A percentile compares a stretch with the other conserved stretches of the same genome.
Conservation (phyloP, 139 green algal genomes). For the Micractinium sp. region DNA sequence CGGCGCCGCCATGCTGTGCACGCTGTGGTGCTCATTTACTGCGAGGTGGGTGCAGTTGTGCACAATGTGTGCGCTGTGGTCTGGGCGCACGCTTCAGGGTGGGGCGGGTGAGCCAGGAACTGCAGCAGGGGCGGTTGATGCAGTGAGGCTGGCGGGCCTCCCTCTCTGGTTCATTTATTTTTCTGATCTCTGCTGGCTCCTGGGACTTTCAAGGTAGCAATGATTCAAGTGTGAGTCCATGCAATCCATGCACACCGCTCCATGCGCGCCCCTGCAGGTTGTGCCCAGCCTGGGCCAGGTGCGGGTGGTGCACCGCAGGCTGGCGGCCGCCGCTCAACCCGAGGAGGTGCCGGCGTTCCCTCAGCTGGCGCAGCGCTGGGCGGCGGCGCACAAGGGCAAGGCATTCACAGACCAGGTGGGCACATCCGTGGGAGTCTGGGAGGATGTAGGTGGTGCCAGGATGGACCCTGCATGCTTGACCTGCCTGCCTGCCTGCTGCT, state of each 20-base stretch:
- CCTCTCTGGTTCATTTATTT: neutral
- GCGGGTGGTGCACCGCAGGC: slow-evolving; percentile 30
- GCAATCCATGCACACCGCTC: too few relatives aligned
- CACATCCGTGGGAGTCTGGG: neutral
- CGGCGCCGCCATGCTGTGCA: neutral
- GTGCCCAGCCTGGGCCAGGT: slow-evolving; percentile 56
- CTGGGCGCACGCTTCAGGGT: too few relatives aligned
- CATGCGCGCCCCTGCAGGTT: slow-evolving; percentile 26
- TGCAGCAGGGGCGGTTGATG: neutral
- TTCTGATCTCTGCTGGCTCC: too few relatives aligned
- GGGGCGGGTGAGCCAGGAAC: too few relatives aligned
- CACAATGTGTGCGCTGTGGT: too few relatives aligned
- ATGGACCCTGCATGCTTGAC: too few relatives aligned
- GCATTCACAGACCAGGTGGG: slow-evolving; percentile 47
- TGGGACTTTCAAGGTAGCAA: too few relatives aligned
- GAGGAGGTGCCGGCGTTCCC: slow-evolving; percentile 12
- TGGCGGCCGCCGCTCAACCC: slow-evolving; percentile 29
- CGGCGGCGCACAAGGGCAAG: slow-evolving; percentile 30
- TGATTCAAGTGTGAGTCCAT: too few relatives aligned
- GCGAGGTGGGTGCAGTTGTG: neutral
- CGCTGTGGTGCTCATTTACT: neutral
- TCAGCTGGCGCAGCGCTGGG: slow-evolving; percentile 5
- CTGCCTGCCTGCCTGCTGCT: too few relatives aligned
- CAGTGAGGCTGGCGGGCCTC: too few relatives aligned
- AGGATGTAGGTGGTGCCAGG: too few relatives aligned